Percentiles rank a stretch among this genome's conserved stretches.
These are phyloP conservation scores for Cutaneotrichosporon curvatum DNA, from an alignment of 1,284 basidiomycete genomes.

Conservation along the genomic window DNA sequence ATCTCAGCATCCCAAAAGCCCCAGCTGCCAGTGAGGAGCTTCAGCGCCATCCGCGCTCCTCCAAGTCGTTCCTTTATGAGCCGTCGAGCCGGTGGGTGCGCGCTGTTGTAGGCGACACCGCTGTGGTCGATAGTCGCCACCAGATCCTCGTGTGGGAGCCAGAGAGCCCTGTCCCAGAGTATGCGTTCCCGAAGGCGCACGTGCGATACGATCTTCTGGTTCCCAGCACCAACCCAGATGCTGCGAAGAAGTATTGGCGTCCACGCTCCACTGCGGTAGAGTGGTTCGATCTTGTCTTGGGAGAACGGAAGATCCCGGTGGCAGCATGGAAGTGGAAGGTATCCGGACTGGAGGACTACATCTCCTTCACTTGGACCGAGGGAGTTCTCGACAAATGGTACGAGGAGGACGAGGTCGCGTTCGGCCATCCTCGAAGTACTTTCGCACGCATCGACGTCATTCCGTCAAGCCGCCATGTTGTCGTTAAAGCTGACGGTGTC, in stretches of 20 bases:
- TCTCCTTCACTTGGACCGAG: background rate
- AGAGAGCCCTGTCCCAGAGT: background rate
- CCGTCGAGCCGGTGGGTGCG: slow-evolving; percentile 5
- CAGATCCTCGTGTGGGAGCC: slow-evolving; percentile 7
- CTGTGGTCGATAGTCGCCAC: slow-evolving; percentile 5
- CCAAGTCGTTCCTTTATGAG: background rate
- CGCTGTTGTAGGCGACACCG: background rate
- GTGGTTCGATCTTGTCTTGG: slow-evolving; percentile 4
- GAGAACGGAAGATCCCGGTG: background rate
- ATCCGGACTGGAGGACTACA: background rate
- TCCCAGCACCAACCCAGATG: background rate
- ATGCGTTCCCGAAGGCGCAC: slow-evolving; percentile 1
- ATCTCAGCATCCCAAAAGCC: background rate
- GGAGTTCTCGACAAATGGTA: background rate
- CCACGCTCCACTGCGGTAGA: background rate
- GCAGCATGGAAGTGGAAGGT: slow-evolving; percentile 5
- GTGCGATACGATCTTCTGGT: slow-evolving; percentile 5
- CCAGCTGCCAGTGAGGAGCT: background rate
- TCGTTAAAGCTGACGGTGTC: background rate
- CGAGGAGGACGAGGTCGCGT: slow-evolving; percentile 4
- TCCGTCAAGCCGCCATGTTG: background rate
- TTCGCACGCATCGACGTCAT: slow-evolving; percentile 1
- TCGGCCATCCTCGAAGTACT: slow-evolving; percentile 1
- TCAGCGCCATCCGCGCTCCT: background rate
- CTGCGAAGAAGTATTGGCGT: slow-evolving; percentile 2